Conservation (phyloP, 495 filamentous ascomycete genomes). For the Hyaloscypha variabilis region DNA sequence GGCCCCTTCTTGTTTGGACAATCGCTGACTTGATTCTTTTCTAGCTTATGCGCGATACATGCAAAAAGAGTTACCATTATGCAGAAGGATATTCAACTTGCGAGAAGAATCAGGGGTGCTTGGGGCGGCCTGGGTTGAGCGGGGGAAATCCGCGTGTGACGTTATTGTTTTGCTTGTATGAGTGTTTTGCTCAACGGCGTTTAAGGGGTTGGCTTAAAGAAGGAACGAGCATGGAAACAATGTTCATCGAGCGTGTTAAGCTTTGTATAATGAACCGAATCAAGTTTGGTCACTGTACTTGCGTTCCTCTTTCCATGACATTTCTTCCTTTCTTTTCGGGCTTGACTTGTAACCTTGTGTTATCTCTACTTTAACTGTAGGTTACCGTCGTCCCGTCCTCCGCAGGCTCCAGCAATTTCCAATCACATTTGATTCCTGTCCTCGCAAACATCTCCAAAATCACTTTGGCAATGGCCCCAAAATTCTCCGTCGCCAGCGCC, state of each 20-base stretch:
- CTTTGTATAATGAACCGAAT: not conserved
- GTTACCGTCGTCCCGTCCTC: constrained; percentile 77
- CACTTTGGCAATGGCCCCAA: constrained; percentile 77
- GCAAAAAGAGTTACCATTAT: constrained; percentile 97
- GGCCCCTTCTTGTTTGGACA: not conserved
- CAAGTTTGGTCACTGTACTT: not conserved
- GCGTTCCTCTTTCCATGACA: too few relatives aligned
- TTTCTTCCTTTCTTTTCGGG: too few relatives aligned
- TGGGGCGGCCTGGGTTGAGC: constrained; percentile 51
- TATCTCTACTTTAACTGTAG: constrained; percentile 32
- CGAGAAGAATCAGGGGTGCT: constrained; percentile 74
- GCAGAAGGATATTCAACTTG: constrained; percentile 95
- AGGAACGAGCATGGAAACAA: not conserved
- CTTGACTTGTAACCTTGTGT: not conserved
- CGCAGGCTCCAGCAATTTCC: constrained; percentile 87
- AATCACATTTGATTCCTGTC: constrained; percentile 77
- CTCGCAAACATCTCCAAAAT: constrained; percentile 70
- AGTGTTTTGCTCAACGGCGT: constrained; percentile 3
- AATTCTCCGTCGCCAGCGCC: constrained; percentile 85
- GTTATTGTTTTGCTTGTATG: constrained; percentile 3
- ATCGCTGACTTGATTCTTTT: not conserved
- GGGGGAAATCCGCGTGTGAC: not conserved
- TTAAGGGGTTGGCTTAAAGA: not conserved
- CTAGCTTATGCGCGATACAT: constrained; percentile 86
- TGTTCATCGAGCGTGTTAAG: not conserved